Percentiles rank a stretch among this genome's conserved stretches.
phyloP scores from a whole-genome alignment of 2,329 filamentous ascomycete species.

The Xylaria hypoxylon region DNA sequence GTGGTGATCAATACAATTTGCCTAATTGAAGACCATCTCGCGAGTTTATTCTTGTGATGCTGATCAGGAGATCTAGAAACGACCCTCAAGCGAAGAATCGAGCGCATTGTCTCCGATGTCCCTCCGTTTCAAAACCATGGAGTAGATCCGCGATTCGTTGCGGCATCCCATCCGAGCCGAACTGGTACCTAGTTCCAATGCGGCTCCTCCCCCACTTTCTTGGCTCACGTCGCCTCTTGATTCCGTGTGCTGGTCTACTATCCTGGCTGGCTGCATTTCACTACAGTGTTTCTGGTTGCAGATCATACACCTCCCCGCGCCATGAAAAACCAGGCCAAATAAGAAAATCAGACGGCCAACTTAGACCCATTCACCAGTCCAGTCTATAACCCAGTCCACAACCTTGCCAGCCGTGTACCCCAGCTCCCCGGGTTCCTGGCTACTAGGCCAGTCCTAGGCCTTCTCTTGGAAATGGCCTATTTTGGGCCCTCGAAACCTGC shows the following conservation, averaged over 20 bases:
- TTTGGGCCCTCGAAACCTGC: conserved; percentile 24
- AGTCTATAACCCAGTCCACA: conserved; percentile 35
- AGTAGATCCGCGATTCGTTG: conserved; percentile 22
- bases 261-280: conserved; percentile 42
- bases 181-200: conserved; percentile 39
- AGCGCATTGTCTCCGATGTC: conserved; percentile 12
- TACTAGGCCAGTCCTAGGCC: conserved; percentile 15
- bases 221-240: conserved; percentile 32
- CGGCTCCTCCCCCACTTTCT: conserved; percentile 36
- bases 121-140: conserved; percentile 12
- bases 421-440: conserved; percentile 34
- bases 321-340: conserved; percentile 43
- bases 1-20: conserved; percentile 33
- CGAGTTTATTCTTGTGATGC: conserved; percentile 24
- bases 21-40: conserved; percentile 28
- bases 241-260: conserved; percentile 35
- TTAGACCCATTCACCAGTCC: conserved; percentile 16
- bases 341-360: conserved; percentile 42
- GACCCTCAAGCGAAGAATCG: conserved; percentile 19
- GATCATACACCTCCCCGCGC: conserved; percentile 47
- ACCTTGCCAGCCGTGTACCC: conserved; percentile 43
- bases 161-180: conserved; percentile 31
- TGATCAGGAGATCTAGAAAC: conserved; percentile 42
- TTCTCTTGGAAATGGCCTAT: conserved; percentile 30
- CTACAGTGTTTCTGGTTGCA: conserved; percentile 47